Evolutionary conservation across 306 rosid genomes (phyloP), one percentile per base, ranked within the genome.

Genomic region (Cicer cuneatum): DNA sequence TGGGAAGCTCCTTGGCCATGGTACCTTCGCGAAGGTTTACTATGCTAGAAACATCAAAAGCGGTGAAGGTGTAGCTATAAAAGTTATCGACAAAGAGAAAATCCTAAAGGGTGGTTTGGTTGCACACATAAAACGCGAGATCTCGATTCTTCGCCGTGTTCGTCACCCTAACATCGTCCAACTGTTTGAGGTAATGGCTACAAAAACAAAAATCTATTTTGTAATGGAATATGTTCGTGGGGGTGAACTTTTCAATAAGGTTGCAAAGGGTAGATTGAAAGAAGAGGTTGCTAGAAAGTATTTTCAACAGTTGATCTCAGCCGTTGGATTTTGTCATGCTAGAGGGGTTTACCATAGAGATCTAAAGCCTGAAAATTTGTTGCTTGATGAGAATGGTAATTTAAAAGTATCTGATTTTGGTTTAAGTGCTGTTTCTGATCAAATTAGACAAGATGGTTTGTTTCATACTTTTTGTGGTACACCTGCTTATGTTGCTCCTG

Each of bases 401-500:
- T 88, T 90, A 2, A 93, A 89, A 24, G 98, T 93, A 1, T 93
- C 97, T 0, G 98, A 93, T 83, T 93, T 93, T 43, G 98, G 98
- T 2, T 41, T 93, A 1, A 87, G 93, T 16, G 93, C 98, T 4
- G 98, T 93, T 0, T 90, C 98, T 5, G 98, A 93, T 69, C 96
- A 93, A 77, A 93, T 90, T 60, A 76, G 90, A 3, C 97, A 93
- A 63, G 98, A 93, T 49, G 98, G 97, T 2, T 62, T 93, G 72
- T 93, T 93, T 40, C 98, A 93, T 74, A 93, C 98, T 6, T 93
- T 93, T 68, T 93, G 98, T 15, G 98, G 98, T 0, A 93, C 98
- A 0, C 98, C 98, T n/a, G 96, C 97, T 0, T 93, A 93, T 59
- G 98, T 93, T 15, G 98, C 98, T 1, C 97, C 98, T 1, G 98